Evolutionary conservation across 495 filamentous ascomycete genomes (phyloP), one percentile per base, ranked within the genome.

Genomic region (Aspergillus heteromorphus): DNA sequence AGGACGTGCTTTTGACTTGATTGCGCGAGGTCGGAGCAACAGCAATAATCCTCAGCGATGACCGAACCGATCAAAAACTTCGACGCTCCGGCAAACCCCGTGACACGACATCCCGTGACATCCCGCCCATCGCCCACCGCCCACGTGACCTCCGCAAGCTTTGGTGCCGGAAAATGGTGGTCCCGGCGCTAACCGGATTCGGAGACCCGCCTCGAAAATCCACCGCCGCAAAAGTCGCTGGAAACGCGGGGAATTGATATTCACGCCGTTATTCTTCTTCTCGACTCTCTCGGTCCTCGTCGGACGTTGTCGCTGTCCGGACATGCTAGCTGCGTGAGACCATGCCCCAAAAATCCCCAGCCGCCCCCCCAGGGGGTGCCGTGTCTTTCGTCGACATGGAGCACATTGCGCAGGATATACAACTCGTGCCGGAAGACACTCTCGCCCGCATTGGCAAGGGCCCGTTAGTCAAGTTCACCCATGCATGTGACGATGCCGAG

Each of bases 401-500:
- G 45, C 61, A 59, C 11, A 65, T 77, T 45, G 55, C 65, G 19
- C 64, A 66, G 49, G 60, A 64, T 55, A 65, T 74, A 63, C 66
- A 75, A 63, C 54, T 76, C 47, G 29, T 75, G 30, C 55, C 74
- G 7, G 68, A 72, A 49, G 64, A 70, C 23, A 70, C 63, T 16
- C 59, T 77, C 51, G 52, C 60, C 50, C 59, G 69, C 42, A 69
- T 77, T 48, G 59, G 65, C 51, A 73, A 70, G 61, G 73, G 74
- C 4, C 65, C 67, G 30, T 58, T 77, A 45, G 67, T 67, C 29
- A 65, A 70, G 51, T 75, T 75, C 40, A 65, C 64, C 1, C 47
- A 54, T 42, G 59, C 63, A 45, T 73, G 68, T 53, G 61, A 68
- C 19, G 64, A 77, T 54, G 49, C 54, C 19, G 61, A 70, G 74